phyloP scores from a whole-genome alignment of 2,329 filamentous ascomycete genomes.

The Chaetomiaceae sp. region DNA sequence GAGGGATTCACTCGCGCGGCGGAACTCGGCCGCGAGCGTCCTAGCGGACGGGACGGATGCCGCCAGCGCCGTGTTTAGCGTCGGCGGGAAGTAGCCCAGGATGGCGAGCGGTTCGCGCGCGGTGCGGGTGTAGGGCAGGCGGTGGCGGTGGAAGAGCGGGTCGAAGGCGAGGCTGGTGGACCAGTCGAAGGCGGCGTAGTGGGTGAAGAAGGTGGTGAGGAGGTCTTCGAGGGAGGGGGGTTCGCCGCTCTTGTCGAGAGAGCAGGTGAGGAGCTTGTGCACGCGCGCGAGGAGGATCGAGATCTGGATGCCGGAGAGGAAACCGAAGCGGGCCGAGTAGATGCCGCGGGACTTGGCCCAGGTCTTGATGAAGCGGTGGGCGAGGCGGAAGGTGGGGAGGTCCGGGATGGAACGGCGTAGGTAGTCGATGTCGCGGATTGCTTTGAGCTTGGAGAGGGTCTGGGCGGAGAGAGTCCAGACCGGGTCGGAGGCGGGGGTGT shows the following conservation, averaged over 20 bases:
- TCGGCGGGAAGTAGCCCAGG: conserved; percentile 57
- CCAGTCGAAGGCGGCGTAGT: conserved; percentile 62
- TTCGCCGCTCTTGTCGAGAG: conserved; percentile 31
- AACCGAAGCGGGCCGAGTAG: conserved; percentile 62
- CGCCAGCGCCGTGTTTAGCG: conserved; percentile 55
- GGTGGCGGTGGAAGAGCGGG: conserved; percentile 50
- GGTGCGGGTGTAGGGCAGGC: conserved; percentile 50
- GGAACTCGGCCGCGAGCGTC: conserved; percentile 49
- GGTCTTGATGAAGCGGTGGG: conserved; percentile 55
- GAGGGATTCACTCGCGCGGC: conserved; percentile 38
- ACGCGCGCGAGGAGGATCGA: conserved; percentile 57
- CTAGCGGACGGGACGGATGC: conserved; percentile 51
- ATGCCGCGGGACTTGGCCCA: conserved; percentile 61
- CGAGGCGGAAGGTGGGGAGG: conserved; percentile 51
- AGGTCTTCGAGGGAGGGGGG: conserved; percentile 45
- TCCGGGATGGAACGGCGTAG: conserved; percentile 58
- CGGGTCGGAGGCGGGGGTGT: conserved; percentile 46
- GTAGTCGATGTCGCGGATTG: conserved; percentile 58
- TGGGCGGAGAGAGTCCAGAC: conserved; percentile 53
- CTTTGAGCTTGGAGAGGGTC: conserved; percentile 59
- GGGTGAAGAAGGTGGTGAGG: conserved; percentile 55
- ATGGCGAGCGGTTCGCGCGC: conserved; percentile 59
- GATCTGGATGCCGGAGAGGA: conserved; percentile 62
- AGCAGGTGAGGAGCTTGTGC: conserved; percentile 49
- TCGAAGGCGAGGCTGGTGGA: conserved; percentile 51